Evolutionary conservation across 164 flowering plant genomes (phyloP), one percentile per base, ranked within the genome.

Genomic region (Liquidambar formosana): DNA sequence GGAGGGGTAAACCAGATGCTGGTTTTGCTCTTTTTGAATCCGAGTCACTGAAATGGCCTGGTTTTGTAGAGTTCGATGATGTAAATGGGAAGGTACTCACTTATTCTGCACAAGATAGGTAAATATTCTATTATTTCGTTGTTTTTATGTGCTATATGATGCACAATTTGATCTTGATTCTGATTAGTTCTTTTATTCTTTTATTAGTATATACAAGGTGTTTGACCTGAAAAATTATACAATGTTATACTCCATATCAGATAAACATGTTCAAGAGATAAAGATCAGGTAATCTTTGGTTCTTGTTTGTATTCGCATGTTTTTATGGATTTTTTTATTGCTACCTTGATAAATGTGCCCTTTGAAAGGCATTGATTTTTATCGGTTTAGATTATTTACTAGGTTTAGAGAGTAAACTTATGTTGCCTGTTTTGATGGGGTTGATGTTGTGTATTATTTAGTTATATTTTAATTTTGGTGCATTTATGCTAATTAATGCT

Each of bases 51-150:
- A 93, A 93, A 73, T 93, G 97, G 99, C 99, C 99, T 56, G 97
- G 97, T 16, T 95, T 95, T 86, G 99, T 95, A 41, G 99, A 95
- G 80, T 95, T 93, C 85, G 99, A 95, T 86, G 99, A 95, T 83
- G 97, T 95, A 13, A 95, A 95, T 83, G 97, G 97, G 53, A 95
- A 95, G 72, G 97, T 93, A 23, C 87, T 95, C 18, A 95, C 99
- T 21, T 95, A 88, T 68, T 95, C 99, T 63, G 97, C 97, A 22
- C 97, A 90, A 68, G 94, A 90, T 71, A 83, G 90, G 98, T 89
- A 72, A 8, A 5, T 43, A 66, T 57, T 21, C 8, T 28, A 8
- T 60, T 41, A 25, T 27, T n/a, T n/a, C 28, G n/a, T 5, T 68
- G 0, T 8, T 43, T 5, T 46, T 59, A 1, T 12, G 16, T 0